A percentile compares a stretch with the other conserved stretches of the same genome.
Evolutionary conservation across 1,284 basidiomycete genomes (phyloP).

Genomic region (Trametes sp.): DNA sequence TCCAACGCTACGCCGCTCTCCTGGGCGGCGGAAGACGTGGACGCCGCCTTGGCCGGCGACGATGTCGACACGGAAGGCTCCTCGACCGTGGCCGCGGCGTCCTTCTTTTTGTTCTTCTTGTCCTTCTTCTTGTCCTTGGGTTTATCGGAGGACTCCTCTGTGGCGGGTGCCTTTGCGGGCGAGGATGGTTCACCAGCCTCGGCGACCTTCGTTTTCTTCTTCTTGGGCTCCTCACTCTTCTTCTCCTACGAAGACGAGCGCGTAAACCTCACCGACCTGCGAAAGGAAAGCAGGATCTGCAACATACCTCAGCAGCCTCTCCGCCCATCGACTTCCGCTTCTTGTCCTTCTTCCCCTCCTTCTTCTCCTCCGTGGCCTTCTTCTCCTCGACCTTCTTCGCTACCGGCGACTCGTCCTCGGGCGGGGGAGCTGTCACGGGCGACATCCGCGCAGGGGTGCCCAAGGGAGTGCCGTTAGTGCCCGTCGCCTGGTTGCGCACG

Average conservation of each 20-base stretch:
- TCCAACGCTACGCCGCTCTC: constrained; percentile 12
- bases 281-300: no score
- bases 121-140: constrained; percentile 34
- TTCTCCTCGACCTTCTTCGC: constrained; percentile 20
- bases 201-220: constrained; percentile 41
- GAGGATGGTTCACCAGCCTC: constrained; percentile 18
- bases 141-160: constrained; percentile 23
- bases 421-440: constrained; percentile 36
- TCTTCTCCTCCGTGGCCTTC: constrained; percentile 33
- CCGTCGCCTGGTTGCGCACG: constrained; percentile 52
- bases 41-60: constrained; percentile 23
- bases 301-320: constrained; percentile 19
- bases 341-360: constrained; percentile 29
- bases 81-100: constrained; percentile 13
- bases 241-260: constrained; percentile 15
- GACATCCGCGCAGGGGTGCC: constrained; percentile 67
- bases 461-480: constrained; percentile 73
- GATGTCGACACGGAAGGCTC: constrained; percentile 23
- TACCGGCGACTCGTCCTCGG: constrained; percentile 19
- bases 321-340: constrained; percentile 36
- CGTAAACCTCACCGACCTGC: no score
- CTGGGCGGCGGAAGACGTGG: constrained; percentile 12
- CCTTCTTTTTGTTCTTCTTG: constrained; percentile 29
- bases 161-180: constrained; percentile 16
- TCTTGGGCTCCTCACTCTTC: constrained; percentile 33